phyloP scores from a whole-genome alignment of 176 grass and related monocot species.

The Areca catechu region DNA sequence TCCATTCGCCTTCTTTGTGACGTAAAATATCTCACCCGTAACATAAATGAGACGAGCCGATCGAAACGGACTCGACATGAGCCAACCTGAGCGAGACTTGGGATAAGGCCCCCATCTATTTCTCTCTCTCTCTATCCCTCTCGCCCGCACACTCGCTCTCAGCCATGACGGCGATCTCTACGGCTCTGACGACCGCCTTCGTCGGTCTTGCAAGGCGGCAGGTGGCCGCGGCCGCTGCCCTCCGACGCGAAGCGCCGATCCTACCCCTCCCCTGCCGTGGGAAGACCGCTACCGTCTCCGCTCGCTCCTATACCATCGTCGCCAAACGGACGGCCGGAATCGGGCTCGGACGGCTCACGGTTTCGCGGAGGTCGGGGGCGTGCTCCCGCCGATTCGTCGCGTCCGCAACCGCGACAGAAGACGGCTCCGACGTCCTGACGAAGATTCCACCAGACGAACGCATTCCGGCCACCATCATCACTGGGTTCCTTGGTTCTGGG shows the following conservation, averaged over 20 bases:
- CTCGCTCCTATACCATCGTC: not conserved
- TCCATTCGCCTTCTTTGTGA: too few relatives aligned
- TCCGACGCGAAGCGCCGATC: slow-evolving; percentile 2
- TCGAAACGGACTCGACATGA: too few relatives aligned
- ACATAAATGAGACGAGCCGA: too few relatives aligned
- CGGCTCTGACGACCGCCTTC: slow-evolving; percentile 19
- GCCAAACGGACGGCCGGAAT: slow-evolving; percentile 16
- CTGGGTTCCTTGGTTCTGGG: slow-evolving; percentile 85
- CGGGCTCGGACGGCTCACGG: slow-evolving; percentile 5
- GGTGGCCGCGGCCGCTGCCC: not conserved
- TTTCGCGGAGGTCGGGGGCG: not conserved
- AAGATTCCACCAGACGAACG: slow-evolving; percentile 74
- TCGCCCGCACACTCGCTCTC: too few relatives aligned
- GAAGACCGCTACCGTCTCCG: slow-evolving; percentile 14
- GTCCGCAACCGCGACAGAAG: slow-evolving; percentile 37
- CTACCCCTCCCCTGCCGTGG: slow-evolving; percentile 26
- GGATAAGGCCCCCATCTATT: not conserved
- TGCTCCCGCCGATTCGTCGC: slow-evolving; percentile 29
- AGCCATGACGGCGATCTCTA: slow-evolving; percentile 20
- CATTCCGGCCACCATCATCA: slow-evolving; percentile 93
- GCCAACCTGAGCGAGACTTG: too few relatives aligned
- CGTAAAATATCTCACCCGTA: too few relatives aligned
- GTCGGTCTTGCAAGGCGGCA: slow-evolving; percentile 28
- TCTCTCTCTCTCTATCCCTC: slow-evolving; percentile 24
- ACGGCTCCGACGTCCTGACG: slow-evolving; percentile 19